Base-by-base conservation (phyloP, 2,329 filamentous ascomycete genomes). In the Fusarium robinianum region DNA sequence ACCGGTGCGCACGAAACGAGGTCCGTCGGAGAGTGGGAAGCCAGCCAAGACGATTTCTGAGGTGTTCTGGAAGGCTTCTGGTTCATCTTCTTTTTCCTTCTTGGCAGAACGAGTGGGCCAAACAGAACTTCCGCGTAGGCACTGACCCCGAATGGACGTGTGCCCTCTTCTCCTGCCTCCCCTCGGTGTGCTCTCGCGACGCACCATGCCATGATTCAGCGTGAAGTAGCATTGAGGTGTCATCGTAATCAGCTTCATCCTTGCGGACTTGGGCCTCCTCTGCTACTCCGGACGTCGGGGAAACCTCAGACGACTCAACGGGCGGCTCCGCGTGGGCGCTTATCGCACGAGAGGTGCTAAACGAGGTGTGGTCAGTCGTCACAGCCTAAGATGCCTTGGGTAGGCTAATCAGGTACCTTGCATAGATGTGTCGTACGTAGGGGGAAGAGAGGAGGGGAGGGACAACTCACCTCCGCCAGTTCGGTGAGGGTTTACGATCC, bases 61-160 rank as follows among this genome's bases (percentile, higher is more conserved):
- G 31, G 45, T 55, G 42, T 59, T 59, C 56, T 59, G 43, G 56
- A 59, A 59, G 53, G 34, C 53, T 59, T 59, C 56, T 59, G 55
- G 43, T 34, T 36, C 43, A 41, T 25, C 40, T 32, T 47, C 19
- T 37, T 21, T 32, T 31, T 33, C 19, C 21, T 21, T 38, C 42
- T 45, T 43, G 27, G 40, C 44, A 39, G 40, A 14, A 38, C 32
- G 29, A 12, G 26, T 16, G 25, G 19, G 18, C 36, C 44, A 17
- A n/a, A 26, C 44, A 32, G 29, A 18, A 30, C 31, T 47, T 26
- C 32, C 34, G 18, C 18, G 43, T 26, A 32, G 24, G 50, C 26
- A 30, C 22, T 19, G n/a, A 18, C 21, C 16, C 41, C 12, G 41
- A 40, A 29, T 45, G 31, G 30, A 27, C 35, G 14, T 5, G 17